phyloP scores from a whole-genome alignment of 1,284 basidiomycete species.

The Kwoniella shivajii region DNA sequence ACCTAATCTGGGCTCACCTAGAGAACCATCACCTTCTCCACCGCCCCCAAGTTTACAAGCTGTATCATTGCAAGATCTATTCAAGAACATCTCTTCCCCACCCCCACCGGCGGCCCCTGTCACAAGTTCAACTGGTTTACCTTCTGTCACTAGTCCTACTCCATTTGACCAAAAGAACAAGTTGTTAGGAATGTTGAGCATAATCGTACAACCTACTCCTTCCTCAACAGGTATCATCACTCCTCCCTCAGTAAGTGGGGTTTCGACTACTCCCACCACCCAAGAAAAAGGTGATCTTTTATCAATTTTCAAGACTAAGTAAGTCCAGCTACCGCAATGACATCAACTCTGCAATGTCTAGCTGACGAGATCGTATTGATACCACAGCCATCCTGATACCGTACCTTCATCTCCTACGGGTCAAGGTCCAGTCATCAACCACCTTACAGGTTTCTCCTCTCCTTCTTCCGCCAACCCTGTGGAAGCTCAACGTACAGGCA shows the following conservation, averaged over 20 bases:
- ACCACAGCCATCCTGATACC: neutral
- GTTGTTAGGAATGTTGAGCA: conserved; percentile 29
- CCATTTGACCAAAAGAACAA: conserved; percentile 21
- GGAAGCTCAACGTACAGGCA: conserved; percentile 5
- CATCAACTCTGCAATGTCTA: neutral
- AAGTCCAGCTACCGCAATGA: neutral
- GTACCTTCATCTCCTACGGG: conserved; percentile 1
- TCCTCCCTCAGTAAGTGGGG: neutral
- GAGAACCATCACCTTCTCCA: conserved; percentile 30
- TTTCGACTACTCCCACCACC: neutral
- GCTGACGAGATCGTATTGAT: neutral
- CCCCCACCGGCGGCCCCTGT: conserved; percentile 1
- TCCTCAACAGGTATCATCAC: conserved; percentile 1
- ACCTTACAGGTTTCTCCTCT: conserved; percentile 5
- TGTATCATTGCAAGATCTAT: conserved; percentile 40
- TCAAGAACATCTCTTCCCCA: conserved; percentile 38
- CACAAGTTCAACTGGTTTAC: too few species aligned
- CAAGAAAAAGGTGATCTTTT: conserved; percentile 12
- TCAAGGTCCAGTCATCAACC: conserved; percentile 7
- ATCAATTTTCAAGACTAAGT: conserved; percentile 12
- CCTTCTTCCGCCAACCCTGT: conserved; percentile 1
- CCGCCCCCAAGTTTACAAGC: conserved; percentile 34
- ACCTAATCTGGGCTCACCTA: conserved; percentile 4
- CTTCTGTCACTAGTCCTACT: neutral
- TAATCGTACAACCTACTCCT: conserved; percentile 5